Evolutionary conservation across 1,284 basidiomycete species (phyloP), one percentile per base, ranked within the genome.

Genomic region (Malassezia pachydermatis): DNA sequence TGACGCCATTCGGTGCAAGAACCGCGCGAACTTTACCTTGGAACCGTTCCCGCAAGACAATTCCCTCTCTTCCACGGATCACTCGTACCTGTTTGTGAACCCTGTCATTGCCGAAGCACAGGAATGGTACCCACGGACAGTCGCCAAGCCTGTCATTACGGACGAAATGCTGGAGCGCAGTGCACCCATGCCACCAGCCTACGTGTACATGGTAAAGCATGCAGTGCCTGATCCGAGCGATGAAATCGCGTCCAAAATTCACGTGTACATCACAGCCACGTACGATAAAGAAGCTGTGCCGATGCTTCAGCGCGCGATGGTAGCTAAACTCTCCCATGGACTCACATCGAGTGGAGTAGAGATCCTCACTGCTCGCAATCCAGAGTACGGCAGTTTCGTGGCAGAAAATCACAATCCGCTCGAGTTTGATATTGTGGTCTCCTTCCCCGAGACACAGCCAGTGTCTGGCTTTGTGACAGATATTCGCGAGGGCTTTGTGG

Each of bases 321-420:
- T 65, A 4, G 60, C 57, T 17, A 63, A 61, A 42, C 55, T 63
- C 46, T 55, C 59, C 41, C 57, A 57, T 3, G 59, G 58, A 22
- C 38, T 59, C n/a, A 55, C 53, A 22, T 56, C 62, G 9, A 55
- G 62, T 22, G 63, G 63, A 17, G 41, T 65, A 5, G 52, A 58
- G 19, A 58, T 65, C 14, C 25, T 61, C 20, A 61, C 60, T 6
- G 37, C 45, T n/a, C 30, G 29, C 19, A 42, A 33, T 19, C 49
- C 36, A 2, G 19, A 33, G 13, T 43, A 43, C 25, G 24, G 24
- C 20, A 17, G 16, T 2, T 38, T 38, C 16, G 3, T 4, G 6
- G 22, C 14, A n/a, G n/a, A 25, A 5, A 13, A 38, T 13, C 27
- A 61, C 10, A 38, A 51, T 20, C 57, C 55, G 16, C 52, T 65